Conservation (phyloP, 176 grass and related monocot species). For the Puya raimondii region DNA sequence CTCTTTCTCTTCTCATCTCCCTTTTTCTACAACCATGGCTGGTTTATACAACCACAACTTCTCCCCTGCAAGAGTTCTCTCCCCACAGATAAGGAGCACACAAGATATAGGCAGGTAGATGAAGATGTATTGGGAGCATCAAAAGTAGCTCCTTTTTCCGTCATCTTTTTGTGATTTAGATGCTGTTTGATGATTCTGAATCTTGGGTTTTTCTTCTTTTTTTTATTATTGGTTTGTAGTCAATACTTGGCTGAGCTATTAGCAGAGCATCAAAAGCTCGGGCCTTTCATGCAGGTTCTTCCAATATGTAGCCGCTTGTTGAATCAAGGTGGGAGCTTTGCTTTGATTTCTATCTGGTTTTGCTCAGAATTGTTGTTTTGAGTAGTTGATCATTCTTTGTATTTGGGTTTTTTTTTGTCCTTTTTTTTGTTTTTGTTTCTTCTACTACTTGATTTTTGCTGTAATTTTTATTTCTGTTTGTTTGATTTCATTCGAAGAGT, state of each 20-base stretch:
- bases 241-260: conserved; percentile 88
- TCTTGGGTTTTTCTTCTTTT: conserved; percentile 28
- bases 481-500: background rate
- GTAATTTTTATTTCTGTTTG: background rate
- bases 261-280: conserved; percentile 89
- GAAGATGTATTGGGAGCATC: conserved; percentile 5
- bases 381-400: background rate
- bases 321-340: conserved; percentile 69
- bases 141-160: conserved; percentile 9
- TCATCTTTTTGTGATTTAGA: conserved; percentile 19
- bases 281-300: conserved; percentile 94
- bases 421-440: background rate
- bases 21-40: conserved; percentile 49
- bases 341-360: background rate
- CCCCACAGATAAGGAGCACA: conserved; percentile 76
- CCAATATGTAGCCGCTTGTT: conserved; percentile 86
- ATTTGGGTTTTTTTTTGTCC: too few relatives aligned
- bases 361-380: background rate
- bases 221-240: conserved; percentile 31
- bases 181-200: conserved; percentile 34
- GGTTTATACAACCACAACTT: conserved; percentile 68
- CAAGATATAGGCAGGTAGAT: conserved; percentile 77
- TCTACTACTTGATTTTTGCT: background rate
- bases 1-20: conserved; percentile 12
- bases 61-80: conserved; percentile 71